phyloP scores from a whole-genome alignment of 352 stramenopile species.

The Thraustotheca clavata region DNA sequence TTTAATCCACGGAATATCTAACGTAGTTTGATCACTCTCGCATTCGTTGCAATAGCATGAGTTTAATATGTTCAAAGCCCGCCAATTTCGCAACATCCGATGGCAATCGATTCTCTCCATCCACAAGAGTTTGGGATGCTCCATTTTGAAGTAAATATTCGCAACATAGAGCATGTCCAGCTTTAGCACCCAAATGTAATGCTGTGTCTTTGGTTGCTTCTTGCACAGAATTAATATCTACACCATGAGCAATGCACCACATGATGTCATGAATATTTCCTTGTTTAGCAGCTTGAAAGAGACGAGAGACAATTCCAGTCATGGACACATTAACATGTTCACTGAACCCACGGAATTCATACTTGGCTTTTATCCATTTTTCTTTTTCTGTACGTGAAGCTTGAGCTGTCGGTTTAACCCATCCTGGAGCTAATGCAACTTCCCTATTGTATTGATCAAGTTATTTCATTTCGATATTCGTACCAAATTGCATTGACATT shows the following conservation, averaged over 20 bases:
- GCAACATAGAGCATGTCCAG: conserved; percentile 38
- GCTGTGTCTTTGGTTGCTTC: conserved; percentile 42
- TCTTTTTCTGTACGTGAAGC: conserved; percentile 61
- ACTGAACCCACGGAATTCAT: conserved; percentile 61
- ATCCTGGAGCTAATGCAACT: conserved; percentile 24
- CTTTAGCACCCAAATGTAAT: conserved; percentile 40
- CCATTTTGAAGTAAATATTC: conserved; percentile 78
- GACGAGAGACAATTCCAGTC: conserved; percentile 34
- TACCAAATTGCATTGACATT: conserved; percentile 56
- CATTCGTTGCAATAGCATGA: conserved; percentile 63
- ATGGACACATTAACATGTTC: conserved; percentile 14
- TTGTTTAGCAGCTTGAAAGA: conserved; percentile 33
- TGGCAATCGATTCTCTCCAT: conserved; percentile 40
- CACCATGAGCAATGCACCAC: conserved; percentile 69
- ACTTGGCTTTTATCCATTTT: conserved; percentile 81
- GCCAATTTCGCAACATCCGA: conserved; percentile 50
- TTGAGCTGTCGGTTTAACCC: conserved; percentile 38
- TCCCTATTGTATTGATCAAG: conserved; percentile 25
- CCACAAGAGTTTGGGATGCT: conserved; percentile 44
- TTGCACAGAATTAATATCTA: conserved; percentile 52
- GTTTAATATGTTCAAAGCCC: conserved; percentile 54
- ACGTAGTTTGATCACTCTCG: conserved; percentile 21
- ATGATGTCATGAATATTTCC: conserved; percentile 54
- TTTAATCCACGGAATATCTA: neutral
- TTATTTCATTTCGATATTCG: neutral